Conservation (phyloP, 805 yeast species). For the Blastobotrys americana region DNA sequence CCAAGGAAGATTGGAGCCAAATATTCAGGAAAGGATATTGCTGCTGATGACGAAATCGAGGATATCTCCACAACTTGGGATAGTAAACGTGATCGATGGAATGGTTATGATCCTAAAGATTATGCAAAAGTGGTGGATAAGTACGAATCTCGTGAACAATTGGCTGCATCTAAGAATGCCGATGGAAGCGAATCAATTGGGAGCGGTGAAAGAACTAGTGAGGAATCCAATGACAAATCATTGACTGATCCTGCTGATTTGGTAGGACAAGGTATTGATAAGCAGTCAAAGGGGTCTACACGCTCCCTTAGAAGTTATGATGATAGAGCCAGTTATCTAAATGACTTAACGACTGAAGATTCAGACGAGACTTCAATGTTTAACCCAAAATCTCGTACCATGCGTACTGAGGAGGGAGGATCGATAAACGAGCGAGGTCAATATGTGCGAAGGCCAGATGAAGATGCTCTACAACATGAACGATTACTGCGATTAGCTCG, state of each 20-base stretch:
- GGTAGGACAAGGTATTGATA: background rate
- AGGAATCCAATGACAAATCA: conserved; percentile 31
- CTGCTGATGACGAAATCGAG: conserved; percentile 24
- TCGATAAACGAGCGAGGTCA: conserved; percentile 33
- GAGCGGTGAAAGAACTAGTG: conserved; percentile 30
- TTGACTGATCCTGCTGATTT: too few relatives aligned
- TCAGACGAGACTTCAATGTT: conserved; percentile 41
- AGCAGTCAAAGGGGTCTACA: background rate
- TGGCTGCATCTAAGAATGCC: conserved; percentile 13
- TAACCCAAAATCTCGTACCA: conserved; percentile 24
- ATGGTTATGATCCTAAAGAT: conserved; percentile 61
- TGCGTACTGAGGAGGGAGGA: conserved; percentile 25
- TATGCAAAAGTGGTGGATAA: conserved; percentile 44
- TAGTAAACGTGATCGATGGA: conserved; percentile 73
- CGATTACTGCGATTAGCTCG: conserved; percentile 41
- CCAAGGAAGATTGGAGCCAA: conserved; percentile 40
- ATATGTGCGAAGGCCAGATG: conserved; percentile 27
- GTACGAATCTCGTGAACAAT: conserved; percentile 19
- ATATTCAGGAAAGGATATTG: conserved; percentile 28
- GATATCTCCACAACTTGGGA: conserved; percentile 45
- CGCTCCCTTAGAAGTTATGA: conserved; percentile 38
- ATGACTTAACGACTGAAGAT: conserved; percentile 42
- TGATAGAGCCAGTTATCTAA: conserved; percentile 66
- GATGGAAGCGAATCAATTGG: conserved; percentile 8
- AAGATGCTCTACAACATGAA: conserved; percentile 51